Base-by-base conservation (phyloP, 345 rosid genomes). In the Crucihimalaya himalaica region DNA sequence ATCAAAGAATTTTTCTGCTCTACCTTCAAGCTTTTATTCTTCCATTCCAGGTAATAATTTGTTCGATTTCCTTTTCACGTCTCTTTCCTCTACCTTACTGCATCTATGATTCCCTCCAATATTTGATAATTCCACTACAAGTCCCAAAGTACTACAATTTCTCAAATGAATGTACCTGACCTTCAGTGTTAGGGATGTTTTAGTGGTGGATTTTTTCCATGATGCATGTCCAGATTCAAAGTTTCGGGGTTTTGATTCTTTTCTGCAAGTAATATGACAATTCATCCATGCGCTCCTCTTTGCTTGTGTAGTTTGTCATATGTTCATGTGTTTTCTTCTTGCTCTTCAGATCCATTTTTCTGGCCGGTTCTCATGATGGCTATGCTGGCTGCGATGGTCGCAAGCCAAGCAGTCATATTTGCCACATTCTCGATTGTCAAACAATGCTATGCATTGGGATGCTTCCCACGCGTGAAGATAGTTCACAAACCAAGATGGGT, bases 391-490 rank as follows among this genome's bases (percentile, higher is more conserved):
- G 86, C 97, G 62, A 80, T 87, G 66, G 93, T 95, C 52, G 86
- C 95, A 20, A 87, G 99, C 78, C 97, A 90, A 78, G 89, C 99
- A 59, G 86, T 85, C 66, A 81, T 95, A 73, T 86, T 86, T 60
- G 86, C 85, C 37, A 85, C 93, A 50, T 95, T 89, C 86, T 83
- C 98, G 27, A 82, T 83, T 35, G 87, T 92, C 69, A 88, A 87
- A 73, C 97, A 95, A 79, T 87, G 92, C 84, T 86, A 86, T 19
- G 88, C 94, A 47, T 79, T 86, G 35, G 98, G 99, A 73, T 95
- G 99, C 77, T 95, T 95, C 70, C 99, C 98, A 45, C 94, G 92
- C 0, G 82, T 92, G 85, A 95, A 95, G 87, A 81, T 92, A 73
- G 94, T 92, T 52, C 94, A 86, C 81, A 88, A 89, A 78, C 80